Conservation (phyloP, 495 filamentous ascomycete species). For the Polyplosphaeria fusca region DNA sequence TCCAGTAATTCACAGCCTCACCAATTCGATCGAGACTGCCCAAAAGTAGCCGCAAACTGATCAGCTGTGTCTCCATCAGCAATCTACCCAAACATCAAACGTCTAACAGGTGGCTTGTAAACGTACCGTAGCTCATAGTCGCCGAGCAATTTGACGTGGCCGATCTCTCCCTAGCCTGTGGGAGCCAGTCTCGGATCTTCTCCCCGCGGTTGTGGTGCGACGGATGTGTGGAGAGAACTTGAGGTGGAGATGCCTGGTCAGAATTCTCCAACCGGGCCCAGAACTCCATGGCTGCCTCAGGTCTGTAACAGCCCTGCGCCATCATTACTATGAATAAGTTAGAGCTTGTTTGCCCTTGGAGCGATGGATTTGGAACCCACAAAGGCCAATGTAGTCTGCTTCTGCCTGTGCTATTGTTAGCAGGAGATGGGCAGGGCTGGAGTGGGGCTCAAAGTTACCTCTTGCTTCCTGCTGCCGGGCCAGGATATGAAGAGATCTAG, state of each 20-base stretch:
- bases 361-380: slow-evolving; percentile 36
- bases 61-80: slow-evolving; percentile 1
- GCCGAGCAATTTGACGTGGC: slow-evolving; percentile 28
- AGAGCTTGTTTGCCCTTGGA: neutral
- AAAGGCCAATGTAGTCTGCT: slow-evolving; percentile 86
- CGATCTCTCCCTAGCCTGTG: slow-evolving; percentile 54
- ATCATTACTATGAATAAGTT: slow-evolving; percentile 52
- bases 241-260: slow-evolving; percentile 58
- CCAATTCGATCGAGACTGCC: neutral
- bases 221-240: slow-evolving; percentile 86
- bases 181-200: slow-evolving; percentile 66
- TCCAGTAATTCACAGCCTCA: neutral
- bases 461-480: slow-evolving; percentile 69
- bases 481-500: slow-evolving; percentile 63
- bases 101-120: neutral
- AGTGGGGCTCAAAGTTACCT: slow-evolving; percentile 41
- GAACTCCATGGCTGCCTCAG: slow-evolving; percentile 64
- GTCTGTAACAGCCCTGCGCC: slow-evolving; percentile 68
- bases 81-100: no score
- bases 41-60: slow-evolving; percentile 16
- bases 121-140: slow-evolving; percentile 7
- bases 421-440: neutral
- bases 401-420: slow-evolving; percentile 48
- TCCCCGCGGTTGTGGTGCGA: slow-evolving; percentile 67
- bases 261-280: slow-evolving; percentile 74